These are phyloP conservation scores for Candida tetrigidarum DNA, from an alignment of 1,139 yeast species.

Conservation along the genomic window DNA sequence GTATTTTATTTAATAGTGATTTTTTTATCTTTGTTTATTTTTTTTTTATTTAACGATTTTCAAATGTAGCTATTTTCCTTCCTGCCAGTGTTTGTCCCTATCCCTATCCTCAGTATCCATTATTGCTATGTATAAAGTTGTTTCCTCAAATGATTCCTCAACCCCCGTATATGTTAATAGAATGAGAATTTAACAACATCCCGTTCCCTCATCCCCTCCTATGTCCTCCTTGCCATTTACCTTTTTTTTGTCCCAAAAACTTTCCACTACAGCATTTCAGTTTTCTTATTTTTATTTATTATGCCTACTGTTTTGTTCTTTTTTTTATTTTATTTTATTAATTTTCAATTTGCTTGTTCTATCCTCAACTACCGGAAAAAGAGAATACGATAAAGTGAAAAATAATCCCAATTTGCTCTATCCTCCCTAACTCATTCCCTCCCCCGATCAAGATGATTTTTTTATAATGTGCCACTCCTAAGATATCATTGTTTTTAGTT, in stretches of 20 bases:
- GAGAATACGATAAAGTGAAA: conserved; percentile 3
- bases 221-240: neutral
- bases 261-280: conserved; percentile 6
- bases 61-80: neutral
- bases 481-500: neutral
- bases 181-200: neutral
- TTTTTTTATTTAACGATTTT: neutral
- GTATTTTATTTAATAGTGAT: neutral
- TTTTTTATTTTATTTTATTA: too few species aligned
- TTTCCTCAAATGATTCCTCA: conserved; percentile 5
- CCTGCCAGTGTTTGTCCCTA: neutral
- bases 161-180: neutral
- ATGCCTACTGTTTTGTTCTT: too few species aligned
- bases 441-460: neutral
- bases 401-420: neutral
- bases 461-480: neutral
- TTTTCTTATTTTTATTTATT: neutral
- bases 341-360: too few species aligned
- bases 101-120: neutral
- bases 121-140: neutral
- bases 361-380: conserved; percentile 4
- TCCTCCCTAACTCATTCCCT: neutral
- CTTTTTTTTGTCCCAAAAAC: neutral
- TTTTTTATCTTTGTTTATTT: neutral
- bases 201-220: neutral